Evolutionary conservation across 192 early-diverging fungal species (phyloP).

Genomic region (Rhizophagus prolifer): DNA sequence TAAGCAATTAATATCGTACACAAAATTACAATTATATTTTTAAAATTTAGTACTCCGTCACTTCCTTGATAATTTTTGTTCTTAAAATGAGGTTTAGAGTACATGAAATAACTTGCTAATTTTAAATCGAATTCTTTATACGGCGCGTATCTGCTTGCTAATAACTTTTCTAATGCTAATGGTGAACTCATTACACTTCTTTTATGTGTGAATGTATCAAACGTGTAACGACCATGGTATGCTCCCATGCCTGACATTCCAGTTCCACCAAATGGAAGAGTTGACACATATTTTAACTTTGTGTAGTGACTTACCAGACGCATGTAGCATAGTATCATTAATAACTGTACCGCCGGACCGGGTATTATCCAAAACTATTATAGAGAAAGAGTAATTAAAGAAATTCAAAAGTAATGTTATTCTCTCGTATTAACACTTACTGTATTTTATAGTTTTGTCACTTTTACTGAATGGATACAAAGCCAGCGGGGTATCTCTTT

Average conservation of each 20-base stretch:
- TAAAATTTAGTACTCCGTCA: neutral
- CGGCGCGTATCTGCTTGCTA: constrained; percentile 22
- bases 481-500: constrained; percentile 72
- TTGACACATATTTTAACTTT: constrained; percentile 23
- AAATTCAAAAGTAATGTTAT: neutral
- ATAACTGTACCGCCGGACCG: constrained; percentile 73
- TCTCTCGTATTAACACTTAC: constrained; percentile 24
- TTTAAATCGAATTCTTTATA: constrained; percentile 13
- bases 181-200: constrained; percentile 51
- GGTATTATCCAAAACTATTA: constrained; percentile 59
- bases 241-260: constrained; percentile 83
- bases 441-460: constrained; percentile 49
- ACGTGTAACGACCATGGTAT: constrained; percentile 79
- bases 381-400: neutral
- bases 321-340: constrained; percentile 82
- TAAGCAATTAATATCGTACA: neutral
- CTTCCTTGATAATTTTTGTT: neutral
- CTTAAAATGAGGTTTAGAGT: neutral
- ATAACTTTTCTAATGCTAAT: constrained; percentile 21
- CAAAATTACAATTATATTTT: neutral
- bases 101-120: constrained; percentile 4
- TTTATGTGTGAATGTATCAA: constrained; percentile 79
- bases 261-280: constrained; percentile 86
- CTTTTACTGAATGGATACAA: constrained; percentile 72
- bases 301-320: constrained; percentile 42